Base-by-base conservation (phyloP, 768 basidiomycete genomes). In the Leccinum aurantiacum region DNA sequence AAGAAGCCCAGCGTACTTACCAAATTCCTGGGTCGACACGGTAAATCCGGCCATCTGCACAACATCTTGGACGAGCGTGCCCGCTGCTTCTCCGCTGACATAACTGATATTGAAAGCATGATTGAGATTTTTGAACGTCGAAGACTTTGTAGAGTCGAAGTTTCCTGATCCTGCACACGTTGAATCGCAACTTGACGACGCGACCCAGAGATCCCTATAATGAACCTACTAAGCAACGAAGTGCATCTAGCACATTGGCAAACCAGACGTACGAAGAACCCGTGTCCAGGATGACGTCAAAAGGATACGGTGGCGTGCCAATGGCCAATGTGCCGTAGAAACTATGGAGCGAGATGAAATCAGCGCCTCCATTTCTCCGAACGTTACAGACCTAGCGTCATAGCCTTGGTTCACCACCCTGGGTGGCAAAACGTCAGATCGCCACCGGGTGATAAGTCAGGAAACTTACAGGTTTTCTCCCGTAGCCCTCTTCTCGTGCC, bases 11-110 rank as follows among this genome's bases (percentile, higher is more conserved):
- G 75, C 80, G 38, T 59, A 85, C 27, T 27, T 27, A 27, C 85
- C 74, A 68, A 92, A 84, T 38, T 69, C 75, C 69, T 92, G 91
- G 3, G 72, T 64, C 5, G 63, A 49, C 22, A 92, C 71, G 1
- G 78, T 78, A 67, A 91, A 91, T 6, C 81, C 81, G 13, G 84
- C 87, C 83, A 95, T 83, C 49, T 73, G 69, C n/a, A 93, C 89
- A n/a, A 80, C 84, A 51, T 95, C 93, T 57, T 74, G 55, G 0
- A 74, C 81, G 2, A 90, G 66, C 1, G 69, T 66, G 4, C 85
- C 85, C 17, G 58, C 62, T 1, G 81, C 84, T 7, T 69, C 61
- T 6, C 83, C 85, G 37, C 73, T 78, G 17, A 80, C 81, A 60
- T 84, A 84, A 13, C 70, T 74, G 57, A 82, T 75, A 4, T 56